A percentile compares a stretch with the other conserved stretches of the same genome.
phyloP scores from a whole-genome alignment of 345 rosid genomes.

The Populus euphratica region DNA sequence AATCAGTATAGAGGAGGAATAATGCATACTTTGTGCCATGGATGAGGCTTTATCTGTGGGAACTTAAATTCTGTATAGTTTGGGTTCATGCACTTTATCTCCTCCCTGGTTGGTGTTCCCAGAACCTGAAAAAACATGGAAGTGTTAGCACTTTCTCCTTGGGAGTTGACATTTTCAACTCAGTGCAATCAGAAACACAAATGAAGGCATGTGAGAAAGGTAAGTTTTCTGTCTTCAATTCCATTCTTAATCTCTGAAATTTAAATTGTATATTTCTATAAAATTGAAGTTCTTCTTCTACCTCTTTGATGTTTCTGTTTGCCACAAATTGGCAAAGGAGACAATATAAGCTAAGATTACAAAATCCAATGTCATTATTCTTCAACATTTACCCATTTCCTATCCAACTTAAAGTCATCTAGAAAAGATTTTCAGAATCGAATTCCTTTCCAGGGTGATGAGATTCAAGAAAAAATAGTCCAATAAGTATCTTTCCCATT shows the following conservation, averaged over 20 bases:
- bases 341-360: neutral
- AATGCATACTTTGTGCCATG: conserved; percentile 82
- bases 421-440: neutral
- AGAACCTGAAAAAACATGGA: conserved; percentile 45
- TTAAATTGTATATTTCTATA: neutral
- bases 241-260: neutral
- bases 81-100: conserved; percentile 98
- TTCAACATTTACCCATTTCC: neutral
- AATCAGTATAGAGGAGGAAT: neutral
- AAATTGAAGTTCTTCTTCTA: neutral
- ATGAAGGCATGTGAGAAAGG: neutral
- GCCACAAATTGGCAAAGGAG: neutral
- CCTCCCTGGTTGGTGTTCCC: conserved; percentile 97
- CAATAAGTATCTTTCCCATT: neutral
- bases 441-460: neutral
- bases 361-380: neutral
- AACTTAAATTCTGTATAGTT: conserved; percentile 90
- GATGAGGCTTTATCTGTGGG: conserved; percentile 94
- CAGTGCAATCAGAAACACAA: neutral
- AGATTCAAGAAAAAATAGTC: neutral
- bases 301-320: neutral
- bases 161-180: conserved; percentile 3
- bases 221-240: neutral
- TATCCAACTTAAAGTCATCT: neutral
- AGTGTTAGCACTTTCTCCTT: neutral